These are phyloP conservation scores for Trichoderma virens DNA, from an alignment of 495 filamentous ascomycete species.

Conservation along the genomic window DNA sequence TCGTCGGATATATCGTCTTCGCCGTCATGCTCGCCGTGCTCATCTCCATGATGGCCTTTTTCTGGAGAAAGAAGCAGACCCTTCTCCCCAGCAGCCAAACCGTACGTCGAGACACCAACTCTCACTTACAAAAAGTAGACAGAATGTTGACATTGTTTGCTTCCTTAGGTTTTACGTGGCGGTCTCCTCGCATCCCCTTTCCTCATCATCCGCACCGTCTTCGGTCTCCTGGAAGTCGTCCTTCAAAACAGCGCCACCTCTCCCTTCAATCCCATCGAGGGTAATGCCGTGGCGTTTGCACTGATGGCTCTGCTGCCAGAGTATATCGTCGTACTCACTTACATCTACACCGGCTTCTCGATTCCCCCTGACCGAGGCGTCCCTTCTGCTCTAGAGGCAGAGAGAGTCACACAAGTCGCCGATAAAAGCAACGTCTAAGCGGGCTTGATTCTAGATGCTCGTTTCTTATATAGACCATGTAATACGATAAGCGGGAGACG, in stretches of 20 bases:
- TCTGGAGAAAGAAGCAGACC: neutral
- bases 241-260: neutral
- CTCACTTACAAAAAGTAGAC: neutral
- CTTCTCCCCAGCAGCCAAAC: neutral
- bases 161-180: neutral
- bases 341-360: constrained; percentile 8
- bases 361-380: neutral
- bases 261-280: constrained; percentile 6
- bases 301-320: constrained; percentile 10
- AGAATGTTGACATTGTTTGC: neutral
- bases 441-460: neutral
- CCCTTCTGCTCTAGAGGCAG: neutral
- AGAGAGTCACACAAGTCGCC: neutral
- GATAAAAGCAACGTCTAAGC: neutral
- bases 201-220: constrained; percentile 11
- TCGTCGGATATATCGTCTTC: neutral
- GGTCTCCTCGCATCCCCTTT: constrained; percentile 1
- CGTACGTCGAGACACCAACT: neutral
- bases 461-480: neutral
- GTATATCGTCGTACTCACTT: constrained; percentile 7
- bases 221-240: constrained; percentile 6
- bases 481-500: neutral
- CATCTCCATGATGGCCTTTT: neutral
- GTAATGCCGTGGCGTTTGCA: neutral
- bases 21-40: neutral